Percentiles rank a stretch among this genome's conserved stretches.
Evolutionary conservation across 257 asterid species (phyloP).

Genomic region (Lantana camara): DNA sequence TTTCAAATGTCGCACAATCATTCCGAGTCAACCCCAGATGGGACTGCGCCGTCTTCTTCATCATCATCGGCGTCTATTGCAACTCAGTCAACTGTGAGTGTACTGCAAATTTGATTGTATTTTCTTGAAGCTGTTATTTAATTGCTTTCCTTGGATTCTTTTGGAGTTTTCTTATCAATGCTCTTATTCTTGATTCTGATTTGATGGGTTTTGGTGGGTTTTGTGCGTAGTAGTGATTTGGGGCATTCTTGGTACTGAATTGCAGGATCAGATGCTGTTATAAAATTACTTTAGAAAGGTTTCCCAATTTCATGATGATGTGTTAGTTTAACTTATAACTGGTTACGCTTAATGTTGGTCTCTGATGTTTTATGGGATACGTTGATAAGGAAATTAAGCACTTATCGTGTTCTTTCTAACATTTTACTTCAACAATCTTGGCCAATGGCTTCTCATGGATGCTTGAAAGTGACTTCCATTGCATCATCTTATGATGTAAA

Average conservation of each 20-base stretch:
- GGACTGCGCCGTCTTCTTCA: slow-evolving; percentile 42
- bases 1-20: slow-evolving; percentile 55
- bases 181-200: neutral
- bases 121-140: neutral
- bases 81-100: slow-evolving; percentile 63
- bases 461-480: too few relatives aligned
- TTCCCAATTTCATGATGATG: neutral
- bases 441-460: too few relatives aligned
- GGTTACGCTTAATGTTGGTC: neutral
- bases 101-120: neutral
- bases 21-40: slow-evolving; percentile 56
- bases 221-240: neutral
- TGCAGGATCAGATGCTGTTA: slow-evolving; percentile 13
- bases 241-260: neutral
- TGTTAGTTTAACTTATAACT: slow-evolving; percentile 14
- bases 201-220: neutral
- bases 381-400: too few relatives aligned
- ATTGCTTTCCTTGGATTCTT: neutral
- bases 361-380: too few relatives aligned
- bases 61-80: slow-evolving; percentile 46
- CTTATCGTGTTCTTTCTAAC: too few relatives aligned
- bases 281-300: neutral
- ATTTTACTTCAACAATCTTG: too few relatives aligned
- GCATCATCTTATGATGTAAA: too few relatives aligned
- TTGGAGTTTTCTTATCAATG: neutral